Evolutionary conservation across 1,139 yeast species (phyloP), one percentile per base, ranked within the genome.

Genomic region (Geotrichum armillariae): DNA sequence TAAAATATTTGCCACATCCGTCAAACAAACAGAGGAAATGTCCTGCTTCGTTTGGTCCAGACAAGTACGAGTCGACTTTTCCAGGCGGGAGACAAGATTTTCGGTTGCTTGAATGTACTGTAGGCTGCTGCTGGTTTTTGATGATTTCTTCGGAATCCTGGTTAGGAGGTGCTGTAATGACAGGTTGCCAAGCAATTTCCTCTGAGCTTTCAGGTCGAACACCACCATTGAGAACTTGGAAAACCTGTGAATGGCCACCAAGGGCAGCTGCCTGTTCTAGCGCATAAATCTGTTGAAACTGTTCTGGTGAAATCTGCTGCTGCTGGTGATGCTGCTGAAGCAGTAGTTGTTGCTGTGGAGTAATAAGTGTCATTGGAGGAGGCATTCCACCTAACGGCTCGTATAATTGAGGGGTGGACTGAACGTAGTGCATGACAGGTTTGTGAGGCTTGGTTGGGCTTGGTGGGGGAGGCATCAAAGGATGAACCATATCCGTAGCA

Each of bases 41-140:
- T 11, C 73, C 73, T 47, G 83, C 79, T 47, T 77, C 83, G 60
- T 85, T 84, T 1, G 96, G 95, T 0, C 95, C 95, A 20, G 73
- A 75, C 70, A 94, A 85, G 63, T 85, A 89, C 52, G 79, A 79
- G 66, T 93, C 99, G 31, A 93, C 79, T 52, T 87, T 86, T 4
- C 96, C 97, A 1, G 94, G 91, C 17, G 96, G 97, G 38, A 91
- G 69, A 16, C 94, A 80, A 0, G 96, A 83, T 50, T 66, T 66
- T 27, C 72, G 63, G 48, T 58, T 59, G 9, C 64, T 58, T 14
- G 60, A 60, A n/a, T 41, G 41, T 25, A 36, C 41, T 3, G 41
- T 34, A 2, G 51, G 44, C 18, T 42, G 36, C 54, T 61, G 66
- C 52, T 66, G 68, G 47, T 56, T 59, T 46, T 56, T 58, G 46